phyloP scores from a whole-genome alignment of 208 protist species.

The Acanthamoeba triangularis region DNA sequence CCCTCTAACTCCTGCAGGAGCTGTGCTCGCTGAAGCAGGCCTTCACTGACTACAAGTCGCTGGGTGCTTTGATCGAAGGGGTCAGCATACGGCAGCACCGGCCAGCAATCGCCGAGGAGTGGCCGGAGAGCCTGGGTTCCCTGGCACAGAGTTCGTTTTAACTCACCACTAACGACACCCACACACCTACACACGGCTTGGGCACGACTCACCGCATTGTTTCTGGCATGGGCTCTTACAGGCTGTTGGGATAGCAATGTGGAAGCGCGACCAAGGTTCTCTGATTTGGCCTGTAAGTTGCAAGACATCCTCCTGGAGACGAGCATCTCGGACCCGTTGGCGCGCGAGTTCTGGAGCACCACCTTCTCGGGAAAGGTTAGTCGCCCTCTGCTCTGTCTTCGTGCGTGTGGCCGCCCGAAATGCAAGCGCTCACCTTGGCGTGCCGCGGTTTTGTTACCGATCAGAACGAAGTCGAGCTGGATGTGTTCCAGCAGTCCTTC shows the following conservation, averaged over 20 bases:
- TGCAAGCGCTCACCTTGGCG: too few relatives aligned
- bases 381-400: too few relatives aligned
- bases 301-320: slow-evolving; percentile 5
- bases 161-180: too few relatives aligned
- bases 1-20: background rate
- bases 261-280: background rate
- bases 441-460: too few relatives aligned
- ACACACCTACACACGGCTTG: too few relatives aligned
- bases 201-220: too few relatives aligned
- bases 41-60: slow-evolving; percentile 56
- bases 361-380: background rate
- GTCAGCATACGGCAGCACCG: background rate
- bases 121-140: slow-evolving; percentile 22
- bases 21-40: slow-evolving; percentile 13
- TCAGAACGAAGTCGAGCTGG: background rate
- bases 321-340: background rate
- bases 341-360: slow-evolving; percentile 35
- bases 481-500: background rate
- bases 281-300: background rate
- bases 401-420: too few relatives aligned
- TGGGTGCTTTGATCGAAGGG: background rate
- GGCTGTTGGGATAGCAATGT: background rate
- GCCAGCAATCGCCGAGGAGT: slow-evolving; percentile 51
- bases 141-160: background rate
- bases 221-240: too few relatives aligned